Conservation (phyloP, 305 asterid species). For the Petunia hybrid region DNA sequence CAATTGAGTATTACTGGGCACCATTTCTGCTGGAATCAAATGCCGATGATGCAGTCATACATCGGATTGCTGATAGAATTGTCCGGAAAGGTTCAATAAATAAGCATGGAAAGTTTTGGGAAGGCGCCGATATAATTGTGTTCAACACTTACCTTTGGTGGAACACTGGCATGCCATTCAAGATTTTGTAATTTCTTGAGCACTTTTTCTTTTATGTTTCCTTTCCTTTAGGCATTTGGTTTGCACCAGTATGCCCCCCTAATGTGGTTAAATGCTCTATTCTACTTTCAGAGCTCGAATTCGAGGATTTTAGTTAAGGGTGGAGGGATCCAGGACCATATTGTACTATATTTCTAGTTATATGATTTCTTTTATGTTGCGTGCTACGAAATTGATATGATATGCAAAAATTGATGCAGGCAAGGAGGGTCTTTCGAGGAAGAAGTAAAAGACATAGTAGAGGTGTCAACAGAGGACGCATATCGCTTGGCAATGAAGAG, state of each 20-base stretch:
- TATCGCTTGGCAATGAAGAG: constrained; percentile 53
- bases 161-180: constrained; percentile 42
- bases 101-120: constrained; percentile 42
- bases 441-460: constrained; percentile 44
- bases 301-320: no score
- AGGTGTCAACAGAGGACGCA: constrained; percentile 51
- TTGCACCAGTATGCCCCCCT: no score
- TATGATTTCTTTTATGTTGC: background rate
- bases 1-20: constrained; percentile 44
- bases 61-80: constrained; percentile 45
- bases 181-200: constrained; percentile 35
- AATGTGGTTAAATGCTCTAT: background rate
- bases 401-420: constrained; percentile 35
- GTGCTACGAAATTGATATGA: background rate
- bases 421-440: constrained; percentile 50
- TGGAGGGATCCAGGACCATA: no score
- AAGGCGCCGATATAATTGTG: constrained; percentile 42
- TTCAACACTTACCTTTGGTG: constrained; percentile 48
- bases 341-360: no score
- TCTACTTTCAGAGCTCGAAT: no score
- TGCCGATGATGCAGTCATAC: constrained; percentile 71
- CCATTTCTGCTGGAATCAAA: constrained; percentile 54
- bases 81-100: constrained; percentile 43
- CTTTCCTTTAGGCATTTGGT: no score
- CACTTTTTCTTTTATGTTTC: background rate